Conservation (phyloP, 2,329 filamentous ascomycete species). For the Aspergillus sp. region DNA sequence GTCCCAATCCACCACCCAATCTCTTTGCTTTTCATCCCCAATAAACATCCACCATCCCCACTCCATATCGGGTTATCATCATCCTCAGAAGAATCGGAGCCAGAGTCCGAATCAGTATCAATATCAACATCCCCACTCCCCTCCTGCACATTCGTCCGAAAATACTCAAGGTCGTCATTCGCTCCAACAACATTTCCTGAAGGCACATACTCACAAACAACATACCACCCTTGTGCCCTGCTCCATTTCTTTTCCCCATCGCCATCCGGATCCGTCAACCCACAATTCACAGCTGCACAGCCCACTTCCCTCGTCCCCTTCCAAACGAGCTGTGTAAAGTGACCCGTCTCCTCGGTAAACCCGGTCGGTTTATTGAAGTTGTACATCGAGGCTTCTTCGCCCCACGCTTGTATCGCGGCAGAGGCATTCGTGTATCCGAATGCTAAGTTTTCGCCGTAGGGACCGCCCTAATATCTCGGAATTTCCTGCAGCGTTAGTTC, state of each 20-base stretch:
- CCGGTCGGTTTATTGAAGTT: conserved; percentile 56
- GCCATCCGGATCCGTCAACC: conserved; percentile 31
- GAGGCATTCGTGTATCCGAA: conserved; percentile 63
- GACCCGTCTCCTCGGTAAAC: conserved; percentile 62
- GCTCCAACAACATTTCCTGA: conserved; percentile 58
- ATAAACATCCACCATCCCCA: not conserved
- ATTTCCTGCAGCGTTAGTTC: no score
- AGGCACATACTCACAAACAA: conserved; percentile 71
- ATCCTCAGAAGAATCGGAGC: not conserved
- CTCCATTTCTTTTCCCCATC: conserved; percentile 5
- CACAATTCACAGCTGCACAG: conserved; percentile 51
- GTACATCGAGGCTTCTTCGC: conserved; percentile 59
- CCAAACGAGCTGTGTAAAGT: conserved; percentile 76
- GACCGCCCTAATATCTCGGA: conserved; percentile 46
- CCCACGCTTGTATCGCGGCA: conserved; percentile 66
- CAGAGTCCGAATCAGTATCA: not conserved
- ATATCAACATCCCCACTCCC: not conserved
- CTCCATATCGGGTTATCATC: not conserved
- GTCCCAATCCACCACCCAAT: conserved; percentile 1
- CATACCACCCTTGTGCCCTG: conserved; percentile 57
- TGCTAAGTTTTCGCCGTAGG: conserved; percentile 74
- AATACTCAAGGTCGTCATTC: conserved; percentile 25
- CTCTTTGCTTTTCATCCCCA: not conserved
- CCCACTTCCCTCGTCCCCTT: conserved; percentile 61
- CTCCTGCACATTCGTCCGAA: conserved; percentile 31